phyloP scores from a whole-genome alignment of 352 stramenopile genomes.

The Phytophthora boehmeriae region DNA sequence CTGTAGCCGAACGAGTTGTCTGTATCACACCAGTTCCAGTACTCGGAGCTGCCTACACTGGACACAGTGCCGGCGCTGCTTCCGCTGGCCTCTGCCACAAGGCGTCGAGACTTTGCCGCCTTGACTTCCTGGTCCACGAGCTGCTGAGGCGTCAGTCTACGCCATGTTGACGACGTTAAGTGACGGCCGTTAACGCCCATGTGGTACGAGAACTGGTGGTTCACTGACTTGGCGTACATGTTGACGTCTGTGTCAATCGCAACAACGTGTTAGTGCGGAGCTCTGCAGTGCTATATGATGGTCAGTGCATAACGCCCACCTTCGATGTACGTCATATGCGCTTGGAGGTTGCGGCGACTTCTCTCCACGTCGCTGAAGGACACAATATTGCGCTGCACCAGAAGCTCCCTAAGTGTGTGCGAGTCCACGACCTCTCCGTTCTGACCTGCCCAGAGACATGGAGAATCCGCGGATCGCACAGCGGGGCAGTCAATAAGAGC shows the following conservation, averaged over 20 bases:
- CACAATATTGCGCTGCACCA: constrained; percentile 46
- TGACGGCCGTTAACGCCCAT: constrained; percentile 75
- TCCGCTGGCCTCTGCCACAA: constrained; percentile 27
- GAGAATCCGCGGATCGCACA: constrained; percentile 23
- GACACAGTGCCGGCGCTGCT: constrained; percentile 26
- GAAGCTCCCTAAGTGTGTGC: constrained; percentile 49
- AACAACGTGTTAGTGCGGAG: neutral
- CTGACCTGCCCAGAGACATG: constrained; percentile 65
- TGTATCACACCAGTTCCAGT: constrained; percentile 77
- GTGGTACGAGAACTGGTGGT: constrained; percentile 66
- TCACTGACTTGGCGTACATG: constrained; percentile 56
- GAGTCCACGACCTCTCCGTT: constrained; percentile 43
- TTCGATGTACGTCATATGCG: constrained; percentile 83
- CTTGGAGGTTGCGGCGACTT: constrained; percentile 58
- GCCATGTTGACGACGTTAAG: constrained; percentile 43
- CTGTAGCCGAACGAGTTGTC: constrained; percentile 67
- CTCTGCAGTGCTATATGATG: neutral
- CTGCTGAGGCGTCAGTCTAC: constrained; percentile 52
- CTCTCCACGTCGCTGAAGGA: constrained; percentile 28
- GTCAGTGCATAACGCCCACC: constrained; percentile 14
- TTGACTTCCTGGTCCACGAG: constrained; percentile 69
- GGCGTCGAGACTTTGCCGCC: constrained; percentile 31
- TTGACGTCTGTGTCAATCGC: constrained; percentile 47
- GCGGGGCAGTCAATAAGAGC: constrained; percentile 55
- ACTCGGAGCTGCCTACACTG: constrained; percentile 24